Evolutionary conservation across 148 eudicot species (phyloP).

Genomic region (Vaccinium vitisidaea): DNA sequence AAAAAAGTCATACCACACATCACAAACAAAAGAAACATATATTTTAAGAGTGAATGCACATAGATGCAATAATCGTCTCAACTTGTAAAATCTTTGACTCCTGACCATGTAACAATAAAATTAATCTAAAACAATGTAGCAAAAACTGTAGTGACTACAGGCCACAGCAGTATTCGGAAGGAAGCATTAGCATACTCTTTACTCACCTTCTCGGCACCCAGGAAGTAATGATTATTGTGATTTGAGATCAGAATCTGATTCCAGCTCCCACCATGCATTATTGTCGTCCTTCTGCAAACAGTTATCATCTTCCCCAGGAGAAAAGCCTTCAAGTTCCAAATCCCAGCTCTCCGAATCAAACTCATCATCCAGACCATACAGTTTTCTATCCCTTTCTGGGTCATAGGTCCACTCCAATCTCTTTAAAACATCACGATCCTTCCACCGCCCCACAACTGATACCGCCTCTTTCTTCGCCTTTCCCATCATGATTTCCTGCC

Average conservation of each 20-base stretch:
- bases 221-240: slow-evolving; percentile 12
- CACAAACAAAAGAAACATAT: not conserved
- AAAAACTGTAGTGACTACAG: not conserved
- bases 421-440: slow-evolving; percentile 68
- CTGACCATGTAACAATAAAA: not conserved
- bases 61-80: not conserved
- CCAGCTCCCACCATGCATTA: slow-evolving; percentile 43
- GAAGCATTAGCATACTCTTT: not conserved
- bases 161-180: not conserved
- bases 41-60: not conserved
- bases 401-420: slow-evolving; percentile 71
- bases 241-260: slow-evolving; percentile 19
- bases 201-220: slow-evolving; percentile 92
- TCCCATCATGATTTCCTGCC: slow-evolving; percentile 75
- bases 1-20: slow-evolving; percentile 10
- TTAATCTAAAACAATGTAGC: not conserved
- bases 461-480: slow-evolving; percentile 67
- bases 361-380: slow-evolving; percentile 17
- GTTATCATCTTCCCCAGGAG: slow-evolving; percentile 20
- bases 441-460: slow-evolving; percentile 75
- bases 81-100: slow-evolving; percentile 5
- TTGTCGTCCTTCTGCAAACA: slow-evolving; percentile 14
- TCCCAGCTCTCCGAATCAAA: slow-evolving; percentile 29
- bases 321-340: slow-evolving; percentile 27
- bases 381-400: slow-evolving; percentile 42